phyloP scores from a whole-genome alignment of 164 flowering plant genomes.

The Chloranthus sessilifolius region DNA sequence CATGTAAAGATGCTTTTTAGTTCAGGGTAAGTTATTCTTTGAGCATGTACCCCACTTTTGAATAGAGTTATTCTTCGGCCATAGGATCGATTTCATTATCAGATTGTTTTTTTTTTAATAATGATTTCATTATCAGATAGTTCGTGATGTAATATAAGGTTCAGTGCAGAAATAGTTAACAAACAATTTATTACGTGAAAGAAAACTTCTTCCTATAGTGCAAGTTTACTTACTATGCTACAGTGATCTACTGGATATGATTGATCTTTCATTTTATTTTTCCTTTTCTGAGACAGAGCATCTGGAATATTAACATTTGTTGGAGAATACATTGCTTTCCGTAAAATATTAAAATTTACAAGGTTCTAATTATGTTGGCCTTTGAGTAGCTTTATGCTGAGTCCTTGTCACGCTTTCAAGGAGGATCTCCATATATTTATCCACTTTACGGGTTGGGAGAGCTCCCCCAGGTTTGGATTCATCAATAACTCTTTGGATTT shows the following conservation, averaged over 20 bases:
- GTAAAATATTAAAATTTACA: not conserved
- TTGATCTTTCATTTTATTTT: not conserved
- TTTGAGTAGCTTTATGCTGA: conserved; percentile 77
- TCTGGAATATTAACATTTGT: not conserved
- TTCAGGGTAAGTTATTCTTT: too few species aligned
- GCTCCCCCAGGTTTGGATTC: conserved; percentile 72
- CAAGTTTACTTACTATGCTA: too few species aligned
- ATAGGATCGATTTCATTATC: too few species aligned
- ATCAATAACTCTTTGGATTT: not conserved
- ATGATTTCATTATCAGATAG: too few species aligned
- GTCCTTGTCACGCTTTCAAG: conserved; percentile 89
- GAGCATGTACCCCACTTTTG: too few species aligned
- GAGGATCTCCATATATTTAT: conserved; percentile 94
- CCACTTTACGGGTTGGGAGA: conserved; percentile 93
- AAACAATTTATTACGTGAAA: too few species aligned
- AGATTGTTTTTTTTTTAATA: too few species aligned
- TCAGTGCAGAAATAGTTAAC: too few species aligned
- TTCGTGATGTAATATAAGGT: too few species aligned
- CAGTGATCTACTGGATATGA: not conserved
- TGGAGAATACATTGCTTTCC: not conserved
- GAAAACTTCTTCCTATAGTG: too few species aligned
- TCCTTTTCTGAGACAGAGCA: not conserved
- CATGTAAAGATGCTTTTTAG: too few species aligned
- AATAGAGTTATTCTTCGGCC: too few species aligned
- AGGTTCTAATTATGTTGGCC: not conserved